phyloP scores from a whole-genome alignment of 805 yeast genomes.

The Teunomyces tritomae region DNA sequence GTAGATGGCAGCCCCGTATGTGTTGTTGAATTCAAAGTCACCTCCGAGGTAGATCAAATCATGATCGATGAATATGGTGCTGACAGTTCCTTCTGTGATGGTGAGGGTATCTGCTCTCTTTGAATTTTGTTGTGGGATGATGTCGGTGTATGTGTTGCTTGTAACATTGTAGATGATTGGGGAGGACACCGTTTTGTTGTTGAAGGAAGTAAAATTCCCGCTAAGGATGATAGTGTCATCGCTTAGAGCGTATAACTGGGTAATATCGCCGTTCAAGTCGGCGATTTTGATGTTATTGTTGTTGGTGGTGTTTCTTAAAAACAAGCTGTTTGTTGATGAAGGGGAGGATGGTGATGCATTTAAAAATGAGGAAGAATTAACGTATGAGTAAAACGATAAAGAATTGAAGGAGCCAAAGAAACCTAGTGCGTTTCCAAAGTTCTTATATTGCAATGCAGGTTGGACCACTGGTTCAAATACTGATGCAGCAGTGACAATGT shows the following conservation, averaged over 20 bases:
- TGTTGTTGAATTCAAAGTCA: slow-evolving; percentile 50
- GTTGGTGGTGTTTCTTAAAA: slow-evolving; percentile 19
- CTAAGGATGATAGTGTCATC: slow-evolving; percentile 28
- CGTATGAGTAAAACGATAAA: slow-evolving; percentile 25
- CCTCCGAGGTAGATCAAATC: slow-evolving; percentile 79
- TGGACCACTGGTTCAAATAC: slow-evolving; percentile 5
- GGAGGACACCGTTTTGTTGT: slow-evolving; percentile 20
- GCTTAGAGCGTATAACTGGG: slow-evolving; percentile 24
- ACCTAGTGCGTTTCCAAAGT: slow-evolving; percentile 30
- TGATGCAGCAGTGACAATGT: not conserved
- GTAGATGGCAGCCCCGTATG: slow-evolving; percentile 65
- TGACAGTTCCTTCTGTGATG: slow-evolving; percentile 28
- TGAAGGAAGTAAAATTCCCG: slow-evolving; percentile 38
- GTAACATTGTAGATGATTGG: slow-evolving; percentile 38
- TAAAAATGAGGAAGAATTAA: slow-evolving; percentile 24
- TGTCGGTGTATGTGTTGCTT: slow-evolving; percentile 19
- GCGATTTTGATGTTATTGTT: slow-evolving; percentile 22
- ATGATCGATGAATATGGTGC: slow-evolving; percentile 37
- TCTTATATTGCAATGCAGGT: slow-evolving; percentile 22
- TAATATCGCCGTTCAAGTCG: slow-evolving; percentile 29
- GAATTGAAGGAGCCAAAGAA: slow-evolving; percentile 31
- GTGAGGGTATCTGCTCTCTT: slow-evolving; percentile 16
- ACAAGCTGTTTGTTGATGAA: slow-evolving; percentile 15
- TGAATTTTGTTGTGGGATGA: slow-evolving; percentile 15
- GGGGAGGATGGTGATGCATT: slow-evolving; percentile 4